phyloP scores from a whole-genome alignment of 495 filamentous ascomycete species.

The Penicillium canariense region DNA sequence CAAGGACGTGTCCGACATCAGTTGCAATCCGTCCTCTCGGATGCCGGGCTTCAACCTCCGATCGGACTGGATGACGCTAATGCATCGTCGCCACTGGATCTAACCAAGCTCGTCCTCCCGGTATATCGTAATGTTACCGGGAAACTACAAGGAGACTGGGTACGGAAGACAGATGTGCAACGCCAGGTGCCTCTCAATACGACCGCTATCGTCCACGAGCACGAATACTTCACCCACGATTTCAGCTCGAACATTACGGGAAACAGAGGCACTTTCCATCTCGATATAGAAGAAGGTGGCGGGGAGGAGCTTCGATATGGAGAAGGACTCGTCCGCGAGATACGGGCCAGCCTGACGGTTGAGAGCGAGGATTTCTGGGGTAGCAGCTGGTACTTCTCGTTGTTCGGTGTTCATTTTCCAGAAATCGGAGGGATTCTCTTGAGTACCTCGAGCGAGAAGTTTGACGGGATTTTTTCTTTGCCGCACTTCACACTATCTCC shows the following conservation, averaged over 20 bases:
- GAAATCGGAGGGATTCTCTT: constrained; percentile 71
- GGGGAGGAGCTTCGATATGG: constrained; percentile 34
- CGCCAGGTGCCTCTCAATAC: constrained; percentile 49
- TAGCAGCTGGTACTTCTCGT: constrained; percentile 67
- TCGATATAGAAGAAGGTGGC: constrained; percentile 42
- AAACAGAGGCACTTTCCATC: constrained; percentile 41
- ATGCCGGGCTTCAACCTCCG: constrained; percentile 34
- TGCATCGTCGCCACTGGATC: constrained; percentile 39
- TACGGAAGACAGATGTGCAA: constrained; percentile 48
- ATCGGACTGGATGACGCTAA: constrained; percentile 37
- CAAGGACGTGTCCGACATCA: constrained; percentile 54
- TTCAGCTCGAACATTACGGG: constrained; percentile 72
- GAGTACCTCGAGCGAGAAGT: constrained; percentile 89
- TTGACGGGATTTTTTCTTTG: constrained; percentile 80
- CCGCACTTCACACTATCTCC: constrained; percentile 74
- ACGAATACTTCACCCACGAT: constrained; percentile 51
- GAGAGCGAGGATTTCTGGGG: constrained; percentile 65
- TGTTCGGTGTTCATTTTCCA: constrained; percentile 83
- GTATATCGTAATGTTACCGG: constrained; percentile 83
- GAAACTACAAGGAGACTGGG: constrained; percentile 72
- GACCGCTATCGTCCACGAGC: constrained; percentile 46
- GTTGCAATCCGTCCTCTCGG: constrained; percentile 42
- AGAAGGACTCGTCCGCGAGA: constrained; percentile 51
- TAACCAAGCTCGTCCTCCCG: constrained; percentile 43
- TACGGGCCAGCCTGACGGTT: constrained; percentile 63